These are phyloP conservation scores for Lolium rigidum DNA, from an alignment of 176 grass and related monocot genomes.

Conservation along the genomic window DNA sequence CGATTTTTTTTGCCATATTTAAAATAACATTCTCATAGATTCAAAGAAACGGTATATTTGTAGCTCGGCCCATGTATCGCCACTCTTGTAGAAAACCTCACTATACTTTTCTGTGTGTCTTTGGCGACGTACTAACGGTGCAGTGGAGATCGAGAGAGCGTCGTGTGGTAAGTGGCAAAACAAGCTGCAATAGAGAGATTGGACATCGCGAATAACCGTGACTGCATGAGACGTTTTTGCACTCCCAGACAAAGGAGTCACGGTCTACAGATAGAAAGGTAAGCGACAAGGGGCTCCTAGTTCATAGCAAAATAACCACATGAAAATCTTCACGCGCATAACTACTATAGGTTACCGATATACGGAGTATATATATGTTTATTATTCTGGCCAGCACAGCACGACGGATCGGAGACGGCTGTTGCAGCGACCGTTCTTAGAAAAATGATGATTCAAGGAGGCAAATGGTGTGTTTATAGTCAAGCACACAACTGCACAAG, in stretches of 20 bases:
- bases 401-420: background rate
- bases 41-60: too few relatives aligned
- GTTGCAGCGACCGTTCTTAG: background rate
- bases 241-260: background rate
- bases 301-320: background rate
- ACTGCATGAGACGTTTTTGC: background rate
- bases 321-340: background rate
- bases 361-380: background rate
- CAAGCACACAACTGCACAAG: too few relatives aligned
- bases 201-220: too few relatives aligned
- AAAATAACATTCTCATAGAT: too few relatives aligned
- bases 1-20: too few relatives aligned
- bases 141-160: too few relatives aligned
- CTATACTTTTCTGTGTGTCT: too few relatives aligned
- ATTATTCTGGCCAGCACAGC: background rate
- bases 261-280: background rate
- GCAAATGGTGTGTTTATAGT: background rate
- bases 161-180: too few relatives aligned
- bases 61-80: too few relatives aligned
- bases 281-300: conserved; percentile 6
- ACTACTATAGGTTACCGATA: background rate
- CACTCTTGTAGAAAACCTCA: too few relatives aligned
- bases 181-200: background rate
- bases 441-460: background rate
- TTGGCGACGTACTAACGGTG: too few relatives aligned